Percentiles rank a stretch among this genome's conserved stretches.
Evolutionary conservation across 2,329 filamentous ascomycete species (phyloP).

Genomic region (Alternaria alternata): DNA sequence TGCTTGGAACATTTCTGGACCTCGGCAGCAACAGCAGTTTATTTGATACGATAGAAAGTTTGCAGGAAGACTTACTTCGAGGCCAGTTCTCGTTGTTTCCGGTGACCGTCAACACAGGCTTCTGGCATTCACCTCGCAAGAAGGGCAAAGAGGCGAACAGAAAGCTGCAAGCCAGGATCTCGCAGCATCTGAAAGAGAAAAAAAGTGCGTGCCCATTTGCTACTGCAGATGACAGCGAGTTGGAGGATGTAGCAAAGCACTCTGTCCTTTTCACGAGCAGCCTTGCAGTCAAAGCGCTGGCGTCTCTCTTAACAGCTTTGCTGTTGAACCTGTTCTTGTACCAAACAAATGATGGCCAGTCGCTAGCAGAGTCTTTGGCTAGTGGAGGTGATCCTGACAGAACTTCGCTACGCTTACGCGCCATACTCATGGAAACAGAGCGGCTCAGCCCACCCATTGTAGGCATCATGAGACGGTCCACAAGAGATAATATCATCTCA

Average conservation of each 20-base stretch:
- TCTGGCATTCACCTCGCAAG: conserved; percentile 3
- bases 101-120: not conserved
- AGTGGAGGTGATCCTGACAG: not conserved
- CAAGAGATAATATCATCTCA: not conserved
- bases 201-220: not conserved
- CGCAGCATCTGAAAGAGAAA: not conserved
- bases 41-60: not conserved
- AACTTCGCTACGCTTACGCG: not conserved
- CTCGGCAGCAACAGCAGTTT: not conserved
- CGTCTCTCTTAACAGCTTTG: conserved; percentile 1
- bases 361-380: not conserved
- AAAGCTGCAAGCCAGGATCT: not conserved
- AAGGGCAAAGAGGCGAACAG: conserved; percentile 4
- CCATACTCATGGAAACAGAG: conserved; percentile 2
- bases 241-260: not conserved
- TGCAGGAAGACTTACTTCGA: not conserved
- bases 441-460: conserved; percentile 1
- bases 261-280: conserved; percentile 4
- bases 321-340: not conserved
- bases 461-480: not conserved
- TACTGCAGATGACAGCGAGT: not conserved
- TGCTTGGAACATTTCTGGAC: not conserved
- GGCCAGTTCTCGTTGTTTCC: conserved; percentile 2
- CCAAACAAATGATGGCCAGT: not conserved
- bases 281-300: conserved; percentile 1